Percentiles rank a stretch among this genome's conserved stretches.
These are phyloP conservation scores for Phialophora tarda DNA, from an alignment of 2,329 filamentous ascomycete species.

Conservation along the genomic window DNA sequence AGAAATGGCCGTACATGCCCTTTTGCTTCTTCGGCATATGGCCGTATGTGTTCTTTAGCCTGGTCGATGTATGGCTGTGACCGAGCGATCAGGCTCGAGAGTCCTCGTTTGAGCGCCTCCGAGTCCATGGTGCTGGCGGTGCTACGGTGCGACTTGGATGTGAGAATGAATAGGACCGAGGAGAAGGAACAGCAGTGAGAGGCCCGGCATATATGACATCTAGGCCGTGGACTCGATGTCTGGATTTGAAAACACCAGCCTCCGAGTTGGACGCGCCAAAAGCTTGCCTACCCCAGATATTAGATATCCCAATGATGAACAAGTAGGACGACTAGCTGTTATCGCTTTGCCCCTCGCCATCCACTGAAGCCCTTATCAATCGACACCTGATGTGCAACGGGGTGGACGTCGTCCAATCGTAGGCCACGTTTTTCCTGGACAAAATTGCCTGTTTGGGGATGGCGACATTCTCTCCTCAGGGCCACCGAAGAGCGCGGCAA, in stretches of 20 bases:
- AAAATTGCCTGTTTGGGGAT: constrained; percentile 29
- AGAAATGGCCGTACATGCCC: constrained; percentile 26
- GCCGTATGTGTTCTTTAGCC: constrained; percentile 12
- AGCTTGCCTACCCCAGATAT: constrained; percentile 10
- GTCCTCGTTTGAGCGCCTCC: constrained; percentile 18
- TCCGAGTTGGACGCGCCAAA: neutral
- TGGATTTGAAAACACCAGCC: constrained; percentile 22
- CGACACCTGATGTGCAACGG: constrained; percentile 22
- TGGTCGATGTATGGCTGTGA: constrained; percentile 33
- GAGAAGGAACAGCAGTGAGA: neutral
- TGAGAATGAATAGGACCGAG: neutral
- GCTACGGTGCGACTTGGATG: neutral
- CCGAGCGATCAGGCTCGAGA: constrained; percentile 28
- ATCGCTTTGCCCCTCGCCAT: constrained; percentile 15
- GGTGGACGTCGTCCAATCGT: constrained; percentile 26
- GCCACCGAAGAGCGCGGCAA: constrained; percentile 14
- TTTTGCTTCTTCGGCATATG: neutral
- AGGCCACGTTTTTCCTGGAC: constrained; percentile 19
- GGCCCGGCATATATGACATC: constrained; percentile 16
- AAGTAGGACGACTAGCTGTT: constrained; percentile 6
- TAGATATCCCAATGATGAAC: neutral
- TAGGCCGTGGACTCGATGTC: constrained; percentile 19
- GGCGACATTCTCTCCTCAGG: constrained; percentile 20
- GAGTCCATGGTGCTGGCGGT: constrained; percentile 24
- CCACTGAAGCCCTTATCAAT: constrained; percentile 32